phyloP scores from a whole-genome alignment of 1,284 basidiomycete species.

The Ceratobasidium papillatum region DNA sequence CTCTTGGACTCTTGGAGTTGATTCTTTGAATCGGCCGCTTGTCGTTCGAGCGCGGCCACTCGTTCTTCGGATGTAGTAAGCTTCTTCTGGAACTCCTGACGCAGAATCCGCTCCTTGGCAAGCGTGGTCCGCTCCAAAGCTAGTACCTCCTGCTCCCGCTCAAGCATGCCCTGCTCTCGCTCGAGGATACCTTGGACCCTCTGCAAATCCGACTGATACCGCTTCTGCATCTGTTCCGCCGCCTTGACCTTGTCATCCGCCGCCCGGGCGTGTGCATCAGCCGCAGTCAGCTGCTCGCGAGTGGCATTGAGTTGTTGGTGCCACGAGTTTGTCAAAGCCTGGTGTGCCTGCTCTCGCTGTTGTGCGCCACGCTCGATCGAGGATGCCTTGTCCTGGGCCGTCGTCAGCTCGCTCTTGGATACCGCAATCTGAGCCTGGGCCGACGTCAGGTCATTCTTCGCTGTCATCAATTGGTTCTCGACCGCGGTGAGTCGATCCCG shows the following conservation, averaged over 20 bases:
- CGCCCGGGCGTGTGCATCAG: background rate
- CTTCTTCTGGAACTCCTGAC: slow-evolving; percentile 22
- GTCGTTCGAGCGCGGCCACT: background rate
- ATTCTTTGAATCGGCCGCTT: background rate
- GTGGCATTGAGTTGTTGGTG: slow-evolving; percentile 2
- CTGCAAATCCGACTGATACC: background rate
- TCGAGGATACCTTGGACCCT: background rate
- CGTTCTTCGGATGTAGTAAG: background rate
- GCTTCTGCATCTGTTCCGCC: background rate
- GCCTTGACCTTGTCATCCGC: slow-evolving; percentile 10
- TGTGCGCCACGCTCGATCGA: background rate
- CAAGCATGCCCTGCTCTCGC: background rate
- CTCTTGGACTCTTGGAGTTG: background rate
- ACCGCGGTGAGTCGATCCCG: background rate
- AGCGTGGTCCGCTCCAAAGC: slow-evolving; percentile 11
- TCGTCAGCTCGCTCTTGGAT: background rate
- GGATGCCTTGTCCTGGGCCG: background rate
- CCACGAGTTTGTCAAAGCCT: background rate
- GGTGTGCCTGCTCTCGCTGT: background rate
- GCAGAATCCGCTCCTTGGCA: slow-evolving; percentile 14
- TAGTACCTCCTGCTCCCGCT: slow-evolving; percentile 9
- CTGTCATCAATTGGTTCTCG: background rate
- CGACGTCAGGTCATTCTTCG: background rate
- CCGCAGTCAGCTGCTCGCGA: background rate
- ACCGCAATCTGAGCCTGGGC: background rate